A percentile compares a stretch with the other conserved stretches of the same genome.
phyloP scores from a whole-genome alignment of 139 green algal species.

The Closterium sp. region DNA sequence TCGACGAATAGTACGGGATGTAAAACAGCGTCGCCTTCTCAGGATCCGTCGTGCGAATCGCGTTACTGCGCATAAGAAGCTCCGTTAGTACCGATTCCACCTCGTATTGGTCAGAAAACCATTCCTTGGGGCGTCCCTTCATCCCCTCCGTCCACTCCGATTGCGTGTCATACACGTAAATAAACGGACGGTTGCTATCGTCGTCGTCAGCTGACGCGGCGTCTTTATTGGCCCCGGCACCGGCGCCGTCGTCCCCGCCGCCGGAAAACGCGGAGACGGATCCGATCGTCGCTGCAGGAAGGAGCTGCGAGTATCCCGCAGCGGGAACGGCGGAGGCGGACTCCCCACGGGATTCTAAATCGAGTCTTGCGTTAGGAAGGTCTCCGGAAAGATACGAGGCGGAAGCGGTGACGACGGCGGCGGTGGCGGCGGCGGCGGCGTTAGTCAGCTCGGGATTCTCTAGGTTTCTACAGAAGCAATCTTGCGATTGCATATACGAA shows the following conservation, averaged over 20 bases:
- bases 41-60: slow-evolving; percentile 31
- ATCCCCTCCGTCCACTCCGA: not conserved
- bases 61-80: slow-evolving; percentile 5
- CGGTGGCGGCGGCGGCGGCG: too few species aligned
- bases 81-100: slow-evolving; percentile 41
- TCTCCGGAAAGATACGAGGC: not conserved
- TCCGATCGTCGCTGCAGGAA: not conserved
- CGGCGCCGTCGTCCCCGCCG: not conserved
- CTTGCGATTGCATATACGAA: not conserved
- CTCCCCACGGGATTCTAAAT: not conserved
- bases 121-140: not conserved
- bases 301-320: not conserved
- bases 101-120: slow-evolving; percentile 35
- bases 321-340: too few species aligned
- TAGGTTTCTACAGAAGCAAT: not conserved
- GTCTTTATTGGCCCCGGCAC: not conserved
- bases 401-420: not conserved
- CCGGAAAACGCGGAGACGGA: not conserved
- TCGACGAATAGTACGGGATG: slow-evolving; percentile 28
- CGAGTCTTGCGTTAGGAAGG: not conserved
- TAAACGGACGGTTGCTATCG: not conserved
- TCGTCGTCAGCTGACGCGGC: not conserved
- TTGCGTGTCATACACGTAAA: slow-evolving; percentile 22
- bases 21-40: slow-evolving; percentile 53
- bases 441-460: not conserved